Conservation (phyloP, 176 grass and related monocot genomes). For the Lolium multiflorum region DNA sequence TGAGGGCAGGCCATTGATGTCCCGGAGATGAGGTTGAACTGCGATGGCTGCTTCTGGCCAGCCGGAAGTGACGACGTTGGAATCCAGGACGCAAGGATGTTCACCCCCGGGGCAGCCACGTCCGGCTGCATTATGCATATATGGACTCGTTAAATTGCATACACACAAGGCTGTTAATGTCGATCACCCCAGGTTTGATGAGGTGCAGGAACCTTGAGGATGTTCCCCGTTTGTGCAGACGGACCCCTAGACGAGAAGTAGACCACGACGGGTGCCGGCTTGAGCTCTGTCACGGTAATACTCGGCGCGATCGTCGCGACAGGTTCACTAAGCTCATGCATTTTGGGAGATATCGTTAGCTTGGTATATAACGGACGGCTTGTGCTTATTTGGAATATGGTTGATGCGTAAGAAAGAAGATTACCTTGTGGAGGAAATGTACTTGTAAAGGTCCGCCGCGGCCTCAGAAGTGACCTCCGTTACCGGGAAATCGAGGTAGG, state of each 20-base stretch:
- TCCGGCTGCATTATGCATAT: conserved; percentile 56
- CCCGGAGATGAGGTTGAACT: conserved; percentile 84
- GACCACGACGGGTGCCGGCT: conserved; percentile 72
- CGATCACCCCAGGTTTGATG: background rate
- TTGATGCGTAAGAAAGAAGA: background rate
- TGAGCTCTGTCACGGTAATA: conserved; percentile 72
- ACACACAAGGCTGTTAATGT: background rate
- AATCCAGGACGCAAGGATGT: conserved; percentile 94
- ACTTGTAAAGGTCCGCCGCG: conserved; percentile 54
- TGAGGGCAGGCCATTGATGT: conserved; percentile 97
- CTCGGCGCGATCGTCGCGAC: conserved; percentile 68
- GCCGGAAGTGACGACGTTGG: conserved; percentile 48
- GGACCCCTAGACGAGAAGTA: conserved; percentile 93
- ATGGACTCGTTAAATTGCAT: background rate
- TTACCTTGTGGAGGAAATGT: conserved; percentile 81
- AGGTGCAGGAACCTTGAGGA: conserved; percentile 57
- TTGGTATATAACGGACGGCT: background rate
- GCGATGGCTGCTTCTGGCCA: conserved; percentile 69
- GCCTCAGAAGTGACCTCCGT: conserved; percentile 61
- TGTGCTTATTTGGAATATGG: too few relatives aligned
- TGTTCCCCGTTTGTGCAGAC: conserved; percentile 52
- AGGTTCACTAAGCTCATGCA: conserved; percentile 49
- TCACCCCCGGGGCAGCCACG: conserved; percentile 76
- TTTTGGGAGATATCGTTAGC: background rate
- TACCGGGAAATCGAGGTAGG: conserved; percentile 62